Base-by-base conservation (phyloP, 2,329 filamentous ascomycete genomes). In the Penicillium freii region DNA sequence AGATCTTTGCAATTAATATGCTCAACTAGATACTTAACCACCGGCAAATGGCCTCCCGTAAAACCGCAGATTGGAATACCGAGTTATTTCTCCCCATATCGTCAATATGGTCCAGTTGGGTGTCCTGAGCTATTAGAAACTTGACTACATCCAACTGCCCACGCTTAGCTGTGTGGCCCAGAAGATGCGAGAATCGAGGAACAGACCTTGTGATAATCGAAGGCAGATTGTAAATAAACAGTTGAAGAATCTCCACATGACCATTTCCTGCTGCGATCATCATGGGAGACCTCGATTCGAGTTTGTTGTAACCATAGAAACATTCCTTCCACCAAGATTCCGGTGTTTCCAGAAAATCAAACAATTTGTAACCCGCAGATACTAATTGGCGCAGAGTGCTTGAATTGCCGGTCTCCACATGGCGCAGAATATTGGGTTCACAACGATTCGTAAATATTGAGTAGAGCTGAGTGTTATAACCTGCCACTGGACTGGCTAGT, bases 41-140 rank as follows among this genome's bases (percentile, higher is more conserved):
- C 19, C 13, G 13, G 21, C 5, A 42, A 15, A 25, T 25, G 21
- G 3, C 21, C 39, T 0, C 6, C 6, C 4, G 1, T 7, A n/a
- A n/a, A 25, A 25, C 7, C 5, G 39, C 13, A 23, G 11, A 21
- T 17, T 42, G 5, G 5, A 15, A 7, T 15, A 39, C 11, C 5
- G 2, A 6, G 5, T 2, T 13, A 25, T 21, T 9, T 1, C 3
- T 4, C 21, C 21, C 21, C 3, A 15, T 1, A 11, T 13, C 0
- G 13, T 17, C 21, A n/a, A n/a, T n/a, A n/a, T n/a, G n/a, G n/a
- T n/a, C n/a, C n/a, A n/a, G n/a, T 23, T 4, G 21, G 6, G 2
- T 7, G 9, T 21, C 39, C 21, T 42, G 39, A 25, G 11, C 11
- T 8, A 42, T 42, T 25, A 23, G 21, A 21, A 23, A 42, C 13